A percentile compares a stretch with the other conserved stretches of the same genome.
phyloP scores from a whole-genome alignment of 768 basidiomycete species.

The Lentinula sp. region DNA sequence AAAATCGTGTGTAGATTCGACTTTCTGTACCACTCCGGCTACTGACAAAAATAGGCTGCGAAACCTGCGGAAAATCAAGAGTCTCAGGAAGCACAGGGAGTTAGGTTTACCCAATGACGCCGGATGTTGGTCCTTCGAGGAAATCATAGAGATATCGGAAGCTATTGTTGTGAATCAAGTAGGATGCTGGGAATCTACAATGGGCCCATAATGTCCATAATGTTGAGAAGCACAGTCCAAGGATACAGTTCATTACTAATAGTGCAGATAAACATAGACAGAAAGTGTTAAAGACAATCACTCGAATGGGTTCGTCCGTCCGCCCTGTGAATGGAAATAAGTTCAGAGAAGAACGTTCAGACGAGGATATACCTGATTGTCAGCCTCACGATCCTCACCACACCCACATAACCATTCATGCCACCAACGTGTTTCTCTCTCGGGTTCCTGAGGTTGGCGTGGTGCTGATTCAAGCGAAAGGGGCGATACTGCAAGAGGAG shows the following conservation, averaged over 20 bases:
- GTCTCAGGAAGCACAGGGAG: not conserved
- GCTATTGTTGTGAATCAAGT: not conserved
- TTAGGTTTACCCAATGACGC: not conserved
- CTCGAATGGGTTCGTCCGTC: conserved; percentile 64
- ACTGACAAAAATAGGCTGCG: not conserved
- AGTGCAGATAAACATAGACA: not conserved
- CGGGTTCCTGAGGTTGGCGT: conserved; percentile 22
- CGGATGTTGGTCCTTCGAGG: not conserved
- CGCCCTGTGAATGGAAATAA: conserved; percentile 41
- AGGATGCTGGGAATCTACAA: not conserved
- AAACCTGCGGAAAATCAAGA: not conserved
- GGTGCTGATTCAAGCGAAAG: conserved; percentile 17
- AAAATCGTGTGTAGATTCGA: not conserved
- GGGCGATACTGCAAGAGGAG: conserved; percentile 28
- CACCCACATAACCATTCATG: conserved; percentile 85
- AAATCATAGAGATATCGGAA: not conserved
- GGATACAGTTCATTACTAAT: not conserved
- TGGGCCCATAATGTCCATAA: not conserved
- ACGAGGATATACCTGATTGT: conserved; percentile 50
- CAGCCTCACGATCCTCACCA: conserved; percentile 67
- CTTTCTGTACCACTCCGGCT: not conserved
- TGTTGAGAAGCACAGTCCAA: not conserved
- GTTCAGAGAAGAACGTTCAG: not conserved
- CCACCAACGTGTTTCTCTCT: conserved; percentile 60
- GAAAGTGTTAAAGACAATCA: conserved; percentile 15